A percentile compares a stretch with the other conserved stretches of the same genome.
These are phyloP conservation scores for Halenospora varia DNA, from an alignment of 495 filamentous ascomycete species.

Conservation along the genomic window DNA sequence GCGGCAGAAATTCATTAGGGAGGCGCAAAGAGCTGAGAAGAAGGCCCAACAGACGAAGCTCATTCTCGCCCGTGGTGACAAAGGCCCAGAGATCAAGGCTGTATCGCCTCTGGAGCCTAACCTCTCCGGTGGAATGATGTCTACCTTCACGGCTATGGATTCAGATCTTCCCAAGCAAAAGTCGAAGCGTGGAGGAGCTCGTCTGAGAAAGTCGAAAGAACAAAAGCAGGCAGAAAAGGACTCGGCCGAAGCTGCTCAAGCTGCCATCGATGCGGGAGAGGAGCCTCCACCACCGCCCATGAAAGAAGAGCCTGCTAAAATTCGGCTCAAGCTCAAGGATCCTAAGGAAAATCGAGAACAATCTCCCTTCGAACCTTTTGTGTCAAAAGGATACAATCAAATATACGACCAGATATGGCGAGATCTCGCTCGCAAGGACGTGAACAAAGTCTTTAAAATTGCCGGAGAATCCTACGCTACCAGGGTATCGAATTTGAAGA, in stretches of 20 bases:
- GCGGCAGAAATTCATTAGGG: constrained; percentile 67
- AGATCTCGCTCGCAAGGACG: constrained; percentile 88
- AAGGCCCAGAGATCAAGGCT: constrained; percentile 74
- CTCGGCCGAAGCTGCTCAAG: constrained; percentile 81
- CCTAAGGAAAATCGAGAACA: constrained; percentile 49
- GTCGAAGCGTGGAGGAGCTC: constrained; percentile 61
- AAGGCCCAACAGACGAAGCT: constrained; percentile 82
- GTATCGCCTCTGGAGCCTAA: constrained; percentile 73
- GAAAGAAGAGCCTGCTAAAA: constrained; percentile 60
- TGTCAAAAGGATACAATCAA: constrained; percentile 90
- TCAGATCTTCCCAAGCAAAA: constrained; percentile 57
- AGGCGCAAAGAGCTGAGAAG: constrained; percentile 80
- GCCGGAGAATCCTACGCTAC: constrained; percentile 77
- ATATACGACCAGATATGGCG: constrained; percentile 99
- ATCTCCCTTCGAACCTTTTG: constrained; percentile 59
- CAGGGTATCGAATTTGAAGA: constrained; percentile 88
- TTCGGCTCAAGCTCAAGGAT: constrained; percentile 57
- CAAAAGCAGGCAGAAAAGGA: constrained; percentile 97
- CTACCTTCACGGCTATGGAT: constrained; percentile 68
- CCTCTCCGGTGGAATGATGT: constrained; percentile 83
- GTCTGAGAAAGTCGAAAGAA: constrained; percentile 87
- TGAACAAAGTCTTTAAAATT: constrained; percentile 83
- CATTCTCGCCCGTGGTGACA: constrained; percentile 78
- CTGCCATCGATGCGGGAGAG: constrained; percentile 77
- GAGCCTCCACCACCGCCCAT: constrained; percentile 66